Evolutionary conservation across 2,329 filamentous ascomycete genomes (phyloP).

Genomic region (Cercospora beticola): DNA sequence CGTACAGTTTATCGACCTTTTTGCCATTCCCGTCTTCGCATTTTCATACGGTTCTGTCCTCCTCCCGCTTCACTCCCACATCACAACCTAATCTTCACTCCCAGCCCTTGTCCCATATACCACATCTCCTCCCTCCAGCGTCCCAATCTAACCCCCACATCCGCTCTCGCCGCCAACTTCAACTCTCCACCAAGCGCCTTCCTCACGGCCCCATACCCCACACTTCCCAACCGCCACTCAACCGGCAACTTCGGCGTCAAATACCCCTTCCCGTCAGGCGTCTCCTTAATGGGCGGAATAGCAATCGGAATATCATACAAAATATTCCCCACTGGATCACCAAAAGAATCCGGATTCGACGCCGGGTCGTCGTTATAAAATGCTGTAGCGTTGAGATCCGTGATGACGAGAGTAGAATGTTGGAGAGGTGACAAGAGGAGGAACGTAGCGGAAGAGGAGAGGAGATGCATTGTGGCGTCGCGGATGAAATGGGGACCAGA

Average conservation of each 20-base stretch:
- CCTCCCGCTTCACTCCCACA: neutral
- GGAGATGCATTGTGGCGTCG: conserved; percentile 79
- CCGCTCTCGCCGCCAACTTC: conserved; percentile 74
- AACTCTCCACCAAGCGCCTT: conserved; percentile 77
- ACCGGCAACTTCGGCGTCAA: conserved; percentile 78
- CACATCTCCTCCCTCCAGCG: conserved; percentile 69
- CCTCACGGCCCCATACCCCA: conserved; percentile 79
- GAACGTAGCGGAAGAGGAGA: conserved; percentile 84
- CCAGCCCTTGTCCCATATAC: conserved; percentile 48
- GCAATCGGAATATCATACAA: conserved; percentile 71
- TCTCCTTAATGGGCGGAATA: conserved; percentile 58
- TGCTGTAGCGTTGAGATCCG: conserved; percentile 78
- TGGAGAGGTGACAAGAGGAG: conserved; percentile 75
- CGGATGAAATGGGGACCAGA: conserved; percentile 69
- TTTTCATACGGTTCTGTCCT: neutral
- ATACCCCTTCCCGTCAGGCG: conserved; percentile 55
- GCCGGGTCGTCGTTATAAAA: conserved; percentile 63
- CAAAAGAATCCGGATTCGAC: neutral
- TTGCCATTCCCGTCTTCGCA: neutral
- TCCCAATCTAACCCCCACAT: conserved; percentile 72
- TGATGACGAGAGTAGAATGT: conserved; percentile 72
- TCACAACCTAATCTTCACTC: conserved; percentile 49
- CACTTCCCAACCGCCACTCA: conserved; percentile 70
- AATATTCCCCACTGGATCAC: conserved; percentile 65
- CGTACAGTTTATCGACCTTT: neutral